Percentiles rank a stretch among this genome's conserved stretches.
Conservation (phyloP, 805 yeast genomes). For the Spathaspora hagerdaliae region DNA sequence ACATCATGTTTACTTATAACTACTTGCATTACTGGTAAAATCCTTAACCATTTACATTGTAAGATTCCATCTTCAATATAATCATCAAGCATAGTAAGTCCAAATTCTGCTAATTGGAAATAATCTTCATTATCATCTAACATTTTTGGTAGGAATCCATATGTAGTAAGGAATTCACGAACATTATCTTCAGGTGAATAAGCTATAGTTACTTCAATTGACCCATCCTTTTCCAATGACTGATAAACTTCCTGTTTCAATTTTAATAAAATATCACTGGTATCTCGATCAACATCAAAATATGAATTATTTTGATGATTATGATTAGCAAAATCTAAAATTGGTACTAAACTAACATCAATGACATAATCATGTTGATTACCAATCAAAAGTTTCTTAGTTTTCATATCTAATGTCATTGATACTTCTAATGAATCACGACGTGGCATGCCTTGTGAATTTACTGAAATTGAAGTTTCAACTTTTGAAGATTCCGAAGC, state of each 20-base stretch:
- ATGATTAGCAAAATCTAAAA: constrained; percentile 69
- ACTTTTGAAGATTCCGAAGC: neutral
- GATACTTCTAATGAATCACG: constrained; percentile 53
- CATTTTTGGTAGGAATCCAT: constrained; percentile 28
- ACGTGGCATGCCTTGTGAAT: constrained; percentile 26
- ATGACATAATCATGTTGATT: constrained; percentile 37
- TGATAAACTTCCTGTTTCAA: constrained; percentile 20
- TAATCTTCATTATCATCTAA: neutral
- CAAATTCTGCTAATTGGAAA: constrained; percentile 7
- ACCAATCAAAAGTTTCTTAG: constrained; percentile 29
- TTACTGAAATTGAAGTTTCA: constrained; percentile 12
- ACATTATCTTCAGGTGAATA: constrained; percentile 21
- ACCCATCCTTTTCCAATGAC: neutral
- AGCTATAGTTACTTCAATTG: constrained; percentile 21
- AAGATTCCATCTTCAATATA: constrained; percentile 1
- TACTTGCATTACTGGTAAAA: constrained; percentile 24
- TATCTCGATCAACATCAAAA: constrained; percentile 55
- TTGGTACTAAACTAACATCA: constrained; percentile 58
- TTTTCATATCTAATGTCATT: constrained; percentile 68
- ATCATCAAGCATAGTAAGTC: neutral
- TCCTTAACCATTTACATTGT: constrained; percentile 25
- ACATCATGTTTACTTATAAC: constrained; percentile 7
- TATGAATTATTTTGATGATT: constrained; percentile 41
- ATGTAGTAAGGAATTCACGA: constrained; percentile 21
- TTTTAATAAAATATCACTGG: constrained; percentile 56